Evolutionary conservation across 192 early-diverging fungal genomes (phyloP), one percentile per base, ranked within the genome.

Genomic region (Gryganskiella cystojenkinii): DNA sequence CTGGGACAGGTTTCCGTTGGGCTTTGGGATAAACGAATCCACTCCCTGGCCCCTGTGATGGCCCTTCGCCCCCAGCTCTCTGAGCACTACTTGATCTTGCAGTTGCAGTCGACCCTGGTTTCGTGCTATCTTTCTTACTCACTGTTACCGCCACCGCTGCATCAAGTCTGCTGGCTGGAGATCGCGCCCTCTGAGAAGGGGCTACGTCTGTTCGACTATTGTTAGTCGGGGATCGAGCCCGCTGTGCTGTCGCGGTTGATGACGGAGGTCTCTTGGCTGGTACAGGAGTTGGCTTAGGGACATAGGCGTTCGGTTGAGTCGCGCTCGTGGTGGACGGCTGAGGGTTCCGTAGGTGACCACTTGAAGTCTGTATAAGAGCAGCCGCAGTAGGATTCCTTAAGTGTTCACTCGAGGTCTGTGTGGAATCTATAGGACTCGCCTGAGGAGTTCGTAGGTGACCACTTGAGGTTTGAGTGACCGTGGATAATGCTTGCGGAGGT

Each of bases 1-100:
- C 74, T 19, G 43, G 24, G 13, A 78, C 67, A 17, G 74, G 74
- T 31, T 78, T 78, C 5, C 74, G 74, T 3, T 55, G 55, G 22
- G 74, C 61, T 17, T 69, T 68, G 3, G 74, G 74, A 33, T 78
- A 78, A 13, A 69, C 42, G 28, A 78, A 78, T 13, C 74, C 74
- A 31, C 50, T 61, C 3, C 45, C 35, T 2, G 37, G 9, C 24
- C 43, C 33, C 24, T 44, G 30, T 33, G 17, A 24, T 6, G 37
- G 24, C 1, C 30, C 37, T 60, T 24, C 1, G n/a, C 22, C 60
- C 22, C 35, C 47, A n/a, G 8, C 13, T 45, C 46, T 42, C 57
- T 6, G 15, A 37, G 2, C 13, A n/a, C n/a, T 37, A 40, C 37
- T 13, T 13, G 37, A 40, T 40, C 37, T 13, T 40, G 37, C 37